Conservation (phyloP, 768 basidiomycete species). For the Termitomyces sp. region DNA sequence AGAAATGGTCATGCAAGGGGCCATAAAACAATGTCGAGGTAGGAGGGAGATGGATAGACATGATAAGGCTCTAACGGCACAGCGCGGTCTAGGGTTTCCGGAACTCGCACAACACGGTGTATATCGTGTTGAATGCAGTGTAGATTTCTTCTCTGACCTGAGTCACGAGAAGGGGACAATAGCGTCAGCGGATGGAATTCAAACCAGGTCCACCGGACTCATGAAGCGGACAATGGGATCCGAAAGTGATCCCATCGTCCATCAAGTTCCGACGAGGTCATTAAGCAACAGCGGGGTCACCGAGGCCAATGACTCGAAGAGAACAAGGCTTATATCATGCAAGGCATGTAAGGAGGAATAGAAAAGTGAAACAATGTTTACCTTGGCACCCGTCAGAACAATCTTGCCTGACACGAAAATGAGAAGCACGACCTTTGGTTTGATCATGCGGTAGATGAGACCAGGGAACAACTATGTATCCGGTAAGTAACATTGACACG, state of each 20-base stretch:
- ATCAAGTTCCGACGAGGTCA: conserved; percentile 9
- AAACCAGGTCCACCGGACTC: conserved; percentile 36
- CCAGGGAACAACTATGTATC: conserved; percentile 86
- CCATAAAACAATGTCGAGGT: conserved; percentile 14
- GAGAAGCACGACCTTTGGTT: conserved; percentile 96
- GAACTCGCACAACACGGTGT: conserved; percentile 95
- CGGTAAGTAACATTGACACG: conserved; percentile 7
- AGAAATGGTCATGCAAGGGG: conserved; percentile 3
- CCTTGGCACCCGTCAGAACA: conserved; percentile 98
- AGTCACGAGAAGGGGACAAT: conserved; percentile 24
- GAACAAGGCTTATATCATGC: conserved; percentile 16
- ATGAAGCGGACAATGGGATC: conserved; percentile 26
- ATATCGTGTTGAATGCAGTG: conserved; percentile 98
- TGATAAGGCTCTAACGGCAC: background rate
- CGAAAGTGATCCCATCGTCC: conserved; percentile 13
- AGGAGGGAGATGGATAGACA: conserved; percentile 5
- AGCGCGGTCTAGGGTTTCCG: conserved; percentile 63
- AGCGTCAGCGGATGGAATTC: conserved; percentile 44
- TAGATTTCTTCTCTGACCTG: conserved; percentile 99
- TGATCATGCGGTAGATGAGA: conserved; percentile 99
- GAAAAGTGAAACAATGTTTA: conserved; percentile 35
- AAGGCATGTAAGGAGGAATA: no score
- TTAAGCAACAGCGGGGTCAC: background rate
- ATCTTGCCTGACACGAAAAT: conserved; percentile 99
- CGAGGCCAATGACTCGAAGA: conserved; percentile 4